Base-by-base conservation (phyloP, 108 stramenopile species). In the Nitzschia inconspicua region DNA sequence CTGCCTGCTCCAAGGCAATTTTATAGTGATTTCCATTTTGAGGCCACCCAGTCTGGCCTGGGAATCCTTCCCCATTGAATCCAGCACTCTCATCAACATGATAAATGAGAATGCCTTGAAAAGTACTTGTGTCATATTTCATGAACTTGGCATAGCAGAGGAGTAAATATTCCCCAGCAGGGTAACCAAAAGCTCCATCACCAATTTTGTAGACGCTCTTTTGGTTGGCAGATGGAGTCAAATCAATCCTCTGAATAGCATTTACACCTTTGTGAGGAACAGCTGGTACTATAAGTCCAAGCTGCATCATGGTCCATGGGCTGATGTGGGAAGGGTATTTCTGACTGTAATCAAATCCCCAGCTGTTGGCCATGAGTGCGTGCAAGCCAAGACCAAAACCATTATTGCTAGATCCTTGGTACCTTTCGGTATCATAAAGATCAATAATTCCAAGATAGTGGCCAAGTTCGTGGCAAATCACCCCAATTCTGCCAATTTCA, bases 1-100 rank as follows among this genome's bases (percentile, higher is more conserved):
- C 89, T 3, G 85, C 84, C 35, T 66, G 51, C 23, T 85, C 24
- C 11, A 91, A 20, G 0, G 86, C 84, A 8, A 91, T 78, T 52
- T 55, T 37, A 49, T 91, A 91, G 69, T 91, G 86, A n/a, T 54
- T 59, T 2, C 66, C 65, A 53, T 85, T 84, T 18, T 42, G 13
- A 2, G 90, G 90, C 83, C 83, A 92, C 22, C 22, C n/a, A 26
- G 16, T 29, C 40, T 78, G 65, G 10, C 57, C 62, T 0, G 85
- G 85, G 62, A 66, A 73, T 2, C 84, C 84, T 31, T 47, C 64
- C 10, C 9, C 29, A 30, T 56, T 57, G 35, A 34, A 20, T 18
- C 53, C 51, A 26, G 23, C 28, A n/a, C 16, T 27, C 27, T 78
- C 76, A 50, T 83, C 85, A 30, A 83, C 39, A 43, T 82, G 80